Base-by-base conservation (phyloP, 2,329 filamentous ascomycete species). In the Helicocarpus griseus region DNA sequence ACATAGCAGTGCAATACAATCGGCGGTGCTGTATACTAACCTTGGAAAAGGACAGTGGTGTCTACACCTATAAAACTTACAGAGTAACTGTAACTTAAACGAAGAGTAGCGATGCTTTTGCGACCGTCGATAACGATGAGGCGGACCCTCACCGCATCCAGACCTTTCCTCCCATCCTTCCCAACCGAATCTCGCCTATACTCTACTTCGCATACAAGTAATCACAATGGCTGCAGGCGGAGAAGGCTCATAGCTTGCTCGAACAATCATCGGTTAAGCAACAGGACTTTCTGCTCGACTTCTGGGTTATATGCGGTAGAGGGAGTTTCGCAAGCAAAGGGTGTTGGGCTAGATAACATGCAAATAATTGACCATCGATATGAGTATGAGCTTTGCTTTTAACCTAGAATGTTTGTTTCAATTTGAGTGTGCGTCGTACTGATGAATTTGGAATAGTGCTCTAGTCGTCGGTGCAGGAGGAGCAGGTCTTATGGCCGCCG, bases 351-450 rank as follows among this genome's bases (percentile, higher is more conserved):
- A 8, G 43, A 26, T 26, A 29, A 49, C 17, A 48, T 50, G 21
- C 31, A 50, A 26, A 52, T 59, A 40, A 51, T 59, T 39, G 58
- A 60, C 33, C 58, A 60, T 43, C 53, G 47, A 53, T 60, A 59
- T 31, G 58, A 60, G 57, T 59, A 57, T 13, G 55, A n/a, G 2
- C 35, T 31, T 26, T 26, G 4, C 14, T 22, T 8, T 7, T 5
- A 22, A 5, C 6, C 19, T 44, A 24, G 6, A 11, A 9, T 17
- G 13, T 9, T 19, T 11, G 11, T 29, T n/a, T 9, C 17, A 26
- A 36, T 7, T 5, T 19, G 11, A 6, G 9, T 28, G n/a, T n/a
- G n/a, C n/a, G n/a, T 29, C 22, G 19, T 43, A n/a, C 21, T 44
- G 29, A 44, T 44, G n/a, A 2, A 29, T 44, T n/a, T 44, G 29